A percentile compares a stretch with the other conserved stretches of the same genome.
These are phyloP conservation scores for Heritiera fomes DNA, from an alignment of 345 rosid species.

Conservation along the genomic window DNA sequence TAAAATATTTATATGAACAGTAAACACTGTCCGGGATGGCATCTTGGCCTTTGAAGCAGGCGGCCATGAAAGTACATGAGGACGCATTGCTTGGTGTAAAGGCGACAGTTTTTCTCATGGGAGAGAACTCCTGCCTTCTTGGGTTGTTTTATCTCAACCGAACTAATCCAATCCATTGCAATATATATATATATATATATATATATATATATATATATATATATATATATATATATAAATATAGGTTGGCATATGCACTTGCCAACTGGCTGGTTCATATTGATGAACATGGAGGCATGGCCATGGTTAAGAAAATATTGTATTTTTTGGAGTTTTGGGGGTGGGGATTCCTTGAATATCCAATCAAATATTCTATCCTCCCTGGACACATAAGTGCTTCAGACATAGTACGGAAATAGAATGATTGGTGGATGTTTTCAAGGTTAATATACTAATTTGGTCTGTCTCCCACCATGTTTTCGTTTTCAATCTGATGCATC, in stretches of 20 bases:
- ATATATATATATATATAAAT: too few species aligned
- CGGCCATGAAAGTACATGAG: neutral
- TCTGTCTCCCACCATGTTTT: neutral
- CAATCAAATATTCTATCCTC: neutral
- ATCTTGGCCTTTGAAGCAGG: neutral
- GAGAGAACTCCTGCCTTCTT: neutral
- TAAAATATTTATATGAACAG: constrained; percentile 12
- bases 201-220: too few species aligned
- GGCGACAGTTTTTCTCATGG: neutral
- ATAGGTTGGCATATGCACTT: neutral
- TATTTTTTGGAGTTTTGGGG: neutral
- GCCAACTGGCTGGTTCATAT: neutral
- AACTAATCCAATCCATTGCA: neutral
- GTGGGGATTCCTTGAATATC: constrained; percentile 12
- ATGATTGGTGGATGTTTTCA: neutral
- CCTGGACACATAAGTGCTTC: neutral
- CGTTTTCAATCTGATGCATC: too few species aligned
- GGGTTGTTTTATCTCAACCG: neutral
- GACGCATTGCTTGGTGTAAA: neutral
- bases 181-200: too few species aligned
- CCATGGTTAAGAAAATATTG: neutral
- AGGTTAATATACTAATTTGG: neutral
- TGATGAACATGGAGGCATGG: neutral
- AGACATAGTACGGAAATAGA: neutral
- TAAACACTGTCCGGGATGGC: neutral